Base-by-base conservation (phyloP, 495 filamentous ascomycete species). In the Penicillium goetzii region DNA sequence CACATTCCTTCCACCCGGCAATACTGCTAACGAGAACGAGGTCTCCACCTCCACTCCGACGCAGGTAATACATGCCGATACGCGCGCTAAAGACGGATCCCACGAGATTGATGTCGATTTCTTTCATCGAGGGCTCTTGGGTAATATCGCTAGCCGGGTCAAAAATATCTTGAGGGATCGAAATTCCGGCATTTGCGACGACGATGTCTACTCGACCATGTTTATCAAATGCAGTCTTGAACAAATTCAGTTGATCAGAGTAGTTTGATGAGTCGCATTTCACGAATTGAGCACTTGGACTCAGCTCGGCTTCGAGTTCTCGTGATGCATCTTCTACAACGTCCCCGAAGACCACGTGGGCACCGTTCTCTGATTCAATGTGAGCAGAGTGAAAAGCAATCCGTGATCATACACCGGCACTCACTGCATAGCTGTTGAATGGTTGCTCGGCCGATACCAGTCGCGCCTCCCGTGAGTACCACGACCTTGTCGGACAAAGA, bases 221-320 rank as follows among this genome's bases (percentile, higher is more conserved):
- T 33, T 61, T 55, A 0, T 68, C 45, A 26, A 68, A 56, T 0
- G 75, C 74, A 2, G 62, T 62, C 36, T 65, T 58, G 47, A 77
- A 77, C 12, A 76, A 63, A 12, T 28, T 14, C 0, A 79, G 61
- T 58, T 76, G 73, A 23, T 74, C 63, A 0, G 67, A 58, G 58
- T 79, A 79, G 21, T 56, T 71, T n/a, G 75, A 70, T 30, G 71
- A 67, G 40, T 79, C 75, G 62, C 75, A 76, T 45, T 67, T 70
- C 32, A 74, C 49, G 40, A 69, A 79, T 36, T 66, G 61, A 17
- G 69, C 72, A 19, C 55, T 68, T 8, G 65, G 43, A 0, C 59
- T 61, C 12, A 77, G 65, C 40, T 63, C 57, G 25, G 64, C 62
- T 59, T 60, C 63, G 6, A 74, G 65, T 51, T 67, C 59, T 14